phyloP scores from a whole-genome alignment of 345 rosid genomes.

The Camelina hispida region DNA sequence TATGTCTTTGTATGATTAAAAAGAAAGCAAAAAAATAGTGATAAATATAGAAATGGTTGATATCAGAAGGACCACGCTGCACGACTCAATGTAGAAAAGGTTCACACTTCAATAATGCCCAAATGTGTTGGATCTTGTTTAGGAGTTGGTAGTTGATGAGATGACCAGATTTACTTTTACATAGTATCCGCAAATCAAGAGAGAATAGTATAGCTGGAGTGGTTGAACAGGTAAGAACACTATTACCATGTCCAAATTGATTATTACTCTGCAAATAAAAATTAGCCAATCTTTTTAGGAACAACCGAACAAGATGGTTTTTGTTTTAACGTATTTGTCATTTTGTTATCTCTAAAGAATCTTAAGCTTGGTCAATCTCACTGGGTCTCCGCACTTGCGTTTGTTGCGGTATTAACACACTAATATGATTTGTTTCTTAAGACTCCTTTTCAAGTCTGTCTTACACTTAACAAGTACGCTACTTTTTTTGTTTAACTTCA shows the following conservation, averaged over 20 bases:
- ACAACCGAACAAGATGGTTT: slow-evolving; percentile 17
- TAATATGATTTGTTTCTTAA: slow-evolving; percentile 29
- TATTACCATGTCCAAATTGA: slow-evolving; percentile 14
- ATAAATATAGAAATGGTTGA: not conserved
- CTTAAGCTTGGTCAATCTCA: slow-evolving; percentile 36
- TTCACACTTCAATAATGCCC: not conserved
- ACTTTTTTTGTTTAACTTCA: slow-evolving; percentile 33
- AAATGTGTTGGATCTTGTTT: slow-evolving; percentile 26
- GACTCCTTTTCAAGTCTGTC: slow-evolving; percentile 37
- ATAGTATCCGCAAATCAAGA: slow-evolving; percentile 25
- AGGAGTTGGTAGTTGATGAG: slow-evolving; percentile 30
- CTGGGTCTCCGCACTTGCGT: slow-evolving; percentile 33
- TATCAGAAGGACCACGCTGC: not conserved
- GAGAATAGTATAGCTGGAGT: slow-evolving; percentile 18
- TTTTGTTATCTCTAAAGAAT: slow-evolving; percentile 22
- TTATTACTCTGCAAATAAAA: slow-evolving; percentile 12
- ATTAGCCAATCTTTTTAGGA: not conserved
- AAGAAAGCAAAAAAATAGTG: not conserved
- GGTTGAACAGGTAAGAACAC: slow-evolving; percentile 33
- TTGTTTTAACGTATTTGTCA: slow-evolving; percentile 34
- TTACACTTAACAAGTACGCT: slow-evolving; percentile 37
- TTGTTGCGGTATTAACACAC: slow-evolving; percentile 42
- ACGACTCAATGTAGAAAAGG: not conserved
- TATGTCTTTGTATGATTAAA: slow-evolving; percentile 1
- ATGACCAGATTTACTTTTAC: slow-evolving; percentile 33